Evolutionary conservation across 176 grass and related monocot genomes (phyloP).

Genomic region (Avena sativa): DNA sequence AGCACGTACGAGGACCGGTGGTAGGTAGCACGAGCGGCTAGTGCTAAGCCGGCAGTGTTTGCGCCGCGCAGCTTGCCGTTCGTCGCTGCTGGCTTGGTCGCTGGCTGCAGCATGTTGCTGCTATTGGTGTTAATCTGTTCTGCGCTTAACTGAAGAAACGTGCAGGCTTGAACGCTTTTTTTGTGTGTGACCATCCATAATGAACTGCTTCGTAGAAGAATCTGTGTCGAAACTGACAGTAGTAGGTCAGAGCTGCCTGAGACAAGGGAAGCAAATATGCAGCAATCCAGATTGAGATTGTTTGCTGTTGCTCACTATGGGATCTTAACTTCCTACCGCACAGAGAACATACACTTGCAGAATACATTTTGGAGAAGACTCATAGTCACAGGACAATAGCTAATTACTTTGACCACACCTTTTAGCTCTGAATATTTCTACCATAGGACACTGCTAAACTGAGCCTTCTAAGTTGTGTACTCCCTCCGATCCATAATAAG

Average conservation of each 20-base stretch:
- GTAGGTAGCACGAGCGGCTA: neutral
- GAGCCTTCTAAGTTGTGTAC: neutral
- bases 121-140: neutral
- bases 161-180: neutral
- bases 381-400: neutral
- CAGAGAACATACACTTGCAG: neutral
- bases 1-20: neutral
- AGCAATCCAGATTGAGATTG: neutral
- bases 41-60: neutral
- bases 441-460: neutral
- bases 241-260: neutral
- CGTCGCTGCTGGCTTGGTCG: neutral
- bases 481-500: too few relatives aligned
- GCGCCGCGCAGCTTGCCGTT: neutral
- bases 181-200: neutral
- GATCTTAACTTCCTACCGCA: neutral
- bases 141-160: conserved; percentile 5
- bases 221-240: neutral
- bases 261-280: neutral
- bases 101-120: neutral
- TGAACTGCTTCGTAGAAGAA: neutral
- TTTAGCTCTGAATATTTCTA: conserved; percentile 17
- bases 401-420: neutral
- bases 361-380: neutral
- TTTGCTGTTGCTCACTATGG: neutral